A percentile compares a stretch with the other conserved stretches of the same genome.
phyloP scores from a whole-genome alignment of 129 eudicot genomes.

The Logfia minima region DNA sequence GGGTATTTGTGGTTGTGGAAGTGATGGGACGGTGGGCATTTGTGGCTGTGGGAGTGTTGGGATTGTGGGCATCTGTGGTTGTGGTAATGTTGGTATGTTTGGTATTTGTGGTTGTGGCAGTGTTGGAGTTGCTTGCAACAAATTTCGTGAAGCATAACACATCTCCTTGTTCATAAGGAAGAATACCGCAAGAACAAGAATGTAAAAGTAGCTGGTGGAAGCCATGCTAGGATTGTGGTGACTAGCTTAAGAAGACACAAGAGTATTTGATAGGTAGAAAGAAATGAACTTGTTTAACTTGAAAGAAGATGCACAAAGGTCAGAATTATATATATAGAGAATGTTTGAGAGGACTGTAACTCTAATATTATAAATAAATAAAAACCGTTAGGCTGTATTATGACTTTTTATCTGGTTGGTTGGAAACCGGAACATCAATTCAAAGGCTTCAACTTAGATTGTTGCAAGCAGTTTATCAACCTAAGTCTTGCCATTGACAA shows the following conservation, averaged over 20 bases:
- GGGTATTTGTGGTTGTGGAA: not conserved
- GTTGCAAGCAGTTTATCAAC: conserved; percentile 18
- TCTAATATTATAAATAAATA: not conserved
- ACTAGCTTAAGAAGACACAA: not conserved
- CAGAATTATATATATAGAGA: conserved; percentile 10
- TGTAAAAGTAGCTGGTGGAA: conserved; percentile 18
- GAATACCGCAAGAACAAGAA: conserved; percentile 2
- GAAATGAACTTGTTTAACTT: not conserved
- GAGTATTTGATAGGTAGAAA: not conserved
- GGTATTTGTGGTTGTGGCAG: conserved; percentile 28
- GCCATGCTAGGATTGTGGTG: not conserved
- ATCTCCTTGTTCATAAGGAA: not conserved
- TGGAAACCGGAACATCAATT: not conserved
- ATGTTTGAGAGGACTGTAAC: not conserved
- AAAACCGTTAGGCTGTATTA: not conserved
- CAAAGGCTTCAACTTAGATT: not conserved
- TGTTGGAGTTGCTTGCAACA: conserved; percentile 15
- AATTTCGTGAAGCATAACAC: conserved; percentile 22
- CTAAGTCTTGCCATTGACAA: conserved; percentile 5
- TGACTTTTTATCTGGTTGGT: not conserved
- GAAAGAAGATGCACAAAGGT: not conserved
- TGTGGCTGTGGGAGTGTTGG: not conserved
- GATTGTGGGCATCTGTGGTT: conserved; percentile 16
- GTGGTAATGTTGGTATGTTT: not conserved
- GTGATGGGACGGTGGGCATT: conserved; percentile 15